These are phyloP conservation scores for Lasiosphaeria ovina DNA, from an alignment of 495 filamentous ascomycete species.

Conservation along the genomic window DNA sequence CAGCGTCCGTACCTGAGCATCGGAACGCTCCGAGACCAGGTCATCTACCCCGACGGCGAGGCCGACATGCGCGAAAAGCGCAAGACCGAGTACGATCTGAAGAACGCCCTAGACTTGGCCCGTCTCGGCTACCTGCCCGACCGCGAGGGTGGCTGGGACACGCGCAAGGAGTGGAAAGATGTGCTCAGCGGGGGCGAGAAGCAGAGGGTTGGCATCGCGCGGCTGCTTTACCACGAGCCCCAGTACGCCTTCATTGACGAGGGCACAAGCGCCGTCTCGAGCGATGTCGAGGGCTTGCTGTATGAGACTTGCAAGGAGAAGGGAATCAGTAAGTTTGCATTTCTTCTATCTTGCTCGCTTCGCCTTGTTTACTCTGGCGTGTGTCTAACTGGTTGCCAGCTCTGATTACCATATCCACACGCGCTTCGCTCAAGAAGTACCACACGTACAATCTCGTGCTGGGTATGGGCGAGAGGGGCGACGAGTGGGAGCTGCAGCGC, in stretches of 20 bases:
- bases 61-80: conserved; percentile 86
- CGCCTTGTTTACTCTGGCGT: background rate
- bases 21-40: conserved; percentile 94
- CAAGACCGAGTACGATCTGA: conserved; percentile 70
- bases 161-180: conserved; percentile 97
- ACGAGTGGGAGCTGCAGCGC: conserved; percentile 82
- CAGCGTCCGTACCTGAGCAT: conserved; percentile 91
- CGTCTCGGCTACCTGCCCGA: conserved; percentile 83
- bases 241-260: conserved; percentile 93
- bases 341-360: background rate
- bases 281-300: conserved; percentile 89
- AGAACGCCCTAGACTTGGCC: conserved; percentile 74
- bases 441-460: conserved; percentile 87
- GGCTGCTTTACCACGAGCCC: conserved; percentile 92
- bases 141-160: conserved; percentile 95
- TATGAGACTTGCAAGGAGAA: conserved; percentile 90
- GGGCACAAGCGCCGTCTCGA: conserved; percentile 87
- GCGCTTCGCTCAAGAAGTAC: conserved; percentile 90
- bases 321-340: conserved; percentile 70
- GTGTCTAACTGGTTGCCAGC: conserved; percentile 44
- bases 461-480: conserved; percentile 62
- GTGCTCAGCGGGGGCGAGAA: conserved; percentile 97
- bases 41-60: conserved; percentile 95
- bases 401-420: conserved; percentile 88
- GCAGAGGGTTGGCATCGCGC: conserved; percentile 86